Conservation (phyloP, 352 stramenopile genomes). For the Discostella stelligera region DNA sequence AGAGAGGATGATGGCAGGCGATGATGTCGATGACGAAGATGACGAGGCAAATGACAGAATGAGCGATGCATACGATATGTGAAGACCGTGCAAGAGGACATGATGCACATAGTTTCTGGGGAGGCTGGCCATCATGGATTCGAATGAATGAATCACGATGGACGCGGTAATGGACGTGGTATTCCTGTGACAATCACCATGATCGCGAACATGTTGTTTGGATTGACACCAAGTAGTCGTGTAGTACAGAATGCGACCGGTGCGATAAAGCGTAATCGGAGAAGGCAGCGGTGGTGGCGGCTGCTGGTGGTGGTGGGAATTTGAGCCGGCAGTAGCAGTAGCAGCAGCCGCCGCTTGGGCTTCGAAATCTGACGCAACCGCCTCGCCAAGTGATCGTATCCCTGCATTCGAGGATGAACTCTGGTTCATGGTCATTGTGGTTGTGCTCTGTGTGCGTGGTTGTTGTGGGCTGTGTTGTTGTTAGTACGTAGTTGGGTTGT, state of each 20-base stretch:
- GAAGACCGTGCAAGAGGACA: slow-evolving; percentile 23
- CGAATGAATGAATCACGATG: slow-evolving; percentile 27
- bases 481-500: too few relatives aligned
- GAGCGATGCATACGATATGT: slow-evolving; percentile 34
- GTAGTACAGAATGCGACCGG: slow-evolving; percentile 42
- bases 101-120: slow-evolving; percentile 18
- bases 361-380: slow-evolving; percentile 9
- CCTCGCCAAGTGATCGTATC: slow-evolving; percentile 10
- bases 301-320: not conserved
- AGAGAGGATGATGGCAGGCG: slow-evolving; percentile 6
- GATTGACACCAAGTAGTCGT: not conserved
- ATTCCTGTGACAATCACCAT: too few relatives aligned
- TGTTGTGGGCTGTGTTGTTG: too few relatives aligned
- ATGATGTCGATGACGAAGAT: slow-evolving; percentile 3
- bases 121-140: slow-evolving; percentile 26
- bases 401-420: slow-evolving; percentile 1
- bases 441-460: too few relatives aligned
- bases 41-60: slow-evolving; percentile 30
- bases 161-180: too few relatives aligned
- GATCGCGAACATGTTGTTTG: not conserved
- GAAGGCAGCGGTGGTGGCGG: slow-evolving; percentile 13
- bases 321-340: not conserved
- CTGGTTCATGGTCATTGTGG: not conserved
- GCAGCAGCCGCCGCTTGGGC: not conserved
- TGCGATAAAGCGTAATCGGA: slow-evolving; percentile 40